Percentiles rank a stretch among this genome's conserved stretches.
These are phyloP conservation scores for Grosmannia penicillata DNA, from an alignment of 2,329 filamentous ascomycete genomes.

Conservation along the genomic window DNA sequence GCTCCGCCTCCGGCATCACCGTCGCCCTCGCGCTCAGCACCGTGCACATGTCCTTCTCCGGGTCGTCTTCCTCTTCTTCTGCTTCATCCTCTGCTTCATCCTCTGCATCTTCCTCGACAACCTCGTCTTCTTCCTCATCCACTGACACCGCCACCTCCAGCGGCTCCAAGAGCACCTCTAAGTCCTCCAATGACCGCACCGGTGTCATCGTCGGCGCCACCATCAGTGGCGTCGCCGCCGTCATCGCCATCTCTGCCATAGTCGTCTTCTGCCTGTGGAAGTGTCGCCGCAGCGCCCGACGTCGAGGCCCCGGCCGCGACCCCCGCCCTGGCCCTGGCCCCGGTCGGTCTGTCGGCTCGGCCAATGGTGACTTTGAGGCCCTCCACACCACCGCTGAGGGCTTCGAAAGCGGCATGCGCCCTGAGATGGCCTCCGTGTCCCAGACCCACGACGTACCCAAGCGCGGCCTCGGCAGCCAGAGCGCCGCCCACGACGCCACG, in stretches of 20 bases:
- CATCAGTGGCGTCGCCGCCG: conserved; percentile 33
- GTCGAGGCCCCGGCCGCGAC: conserved; percentile 26
- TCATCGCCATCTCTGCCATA: conserved; percentile 27
- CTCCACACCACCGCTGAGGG: conserved; percentile 20
- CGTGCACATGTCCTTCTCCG: conserved; percentile 25
- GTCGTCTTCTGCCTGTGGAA: conserved; percentile 26
- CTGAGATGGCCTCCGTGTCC: conserved; percentile 5
- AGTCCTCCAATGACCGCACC: conserved; percentile 15
- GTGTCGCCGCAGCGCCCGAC: conserved; percentile 24
- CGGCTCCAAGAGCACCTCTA: background rate
- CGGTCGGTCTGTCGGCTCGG: conserved; percentile 19
- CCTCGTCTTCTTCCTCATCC: conserved; percentile 7
- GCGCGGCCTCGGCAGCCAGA: too few species aligned
- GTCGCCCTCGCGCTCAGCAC: conserved; percentile 20
- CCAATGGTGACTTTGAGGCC: conserved; percentile 21
- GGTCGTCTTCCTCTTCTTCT: conserved; percentile 16
- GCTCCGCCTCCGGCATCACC: conserved; percentile 28
- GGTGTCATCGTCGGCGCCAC: conserved; percentile 40
- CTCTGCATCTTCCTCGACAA: conserved; percentile 1
- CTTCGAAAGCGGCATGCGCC: conserved; percentile 14
- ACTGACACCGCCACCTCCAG: conserved; percentile 10
- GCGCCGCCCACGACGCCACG: background rate
- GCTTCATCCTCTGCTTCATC: conserved; percentile 7
- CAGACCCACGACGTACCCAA: too few species aligned
- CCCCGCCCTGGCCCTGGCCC: too few species aligned